phyloP scores from a whole-genome alignment of 2,329 filamentous ascomycete species.

The Penicillium sclerotiorum region DNA sequence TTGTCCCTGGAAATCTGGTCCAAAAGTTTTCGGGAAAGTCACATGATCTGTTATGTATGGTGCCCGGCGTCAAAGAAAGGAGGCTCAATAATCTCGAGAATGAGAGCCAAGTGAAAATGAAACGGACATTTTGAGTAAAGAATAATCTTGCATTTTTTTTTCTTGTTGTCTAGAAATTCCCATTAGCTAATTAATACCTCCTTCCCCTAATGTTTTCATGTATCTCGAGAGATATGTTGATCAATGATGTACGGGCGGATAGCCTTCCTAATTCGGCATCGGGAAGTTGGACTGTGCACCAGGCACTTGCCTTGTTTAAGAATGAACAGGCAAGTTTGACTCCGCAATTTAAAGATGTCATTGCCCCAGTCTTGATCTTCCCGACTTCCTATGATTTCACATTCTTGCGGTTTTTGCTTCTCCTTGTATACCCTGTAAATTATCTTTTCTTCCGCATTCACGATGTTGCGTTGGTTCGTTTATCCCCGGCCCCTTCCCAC shows the following conservation, averaged over 20 bases:
- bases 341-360: slow-evolving; percentile 30
- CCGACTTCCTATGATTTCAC: neutral
- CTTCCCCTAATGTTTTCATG: neutral
- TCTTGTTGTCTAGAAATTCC: too few relatives aligned
- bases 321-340: slow-evolving; percentile 11
- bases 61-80: too few relatives aligned
- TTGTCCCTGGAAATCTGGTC: neutral
- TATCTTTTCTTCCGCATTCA: slow-evolving; percentile 5
- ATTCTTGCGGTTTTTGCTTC: slow-evolving; percentile 6
- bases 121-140: too few relatives aligned
- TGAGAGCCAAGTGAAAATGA: neutral
- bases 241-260: neutral
- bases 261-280: neutral
- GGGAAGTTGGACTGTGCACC: slow-evolving; percentile 3
- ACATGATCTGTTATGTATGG: neutral
- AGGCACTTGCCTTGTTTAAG: neutral
- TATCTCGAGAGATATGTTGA: neutral
- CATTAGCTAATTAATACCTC: too few relatives aligned
- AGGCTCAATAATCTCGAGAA: neutral
- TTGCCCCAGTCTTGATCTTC: slow-evolving; percentile 9
- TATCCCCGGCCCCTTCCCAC: neutral
- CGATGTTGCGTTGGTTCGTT: slow-evolving; percentile 43
- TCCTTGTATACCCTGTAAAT: neutral
- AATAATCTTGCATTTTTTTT: too few relatives aligned
- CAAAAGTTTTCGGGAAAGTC: neutral